Percentiles rank a stretch among this genome's conserved stretches.
phyloP scores from a whole-genome alignment of 768 basidiomycete species.

The Amanita rubescens region DNA sequence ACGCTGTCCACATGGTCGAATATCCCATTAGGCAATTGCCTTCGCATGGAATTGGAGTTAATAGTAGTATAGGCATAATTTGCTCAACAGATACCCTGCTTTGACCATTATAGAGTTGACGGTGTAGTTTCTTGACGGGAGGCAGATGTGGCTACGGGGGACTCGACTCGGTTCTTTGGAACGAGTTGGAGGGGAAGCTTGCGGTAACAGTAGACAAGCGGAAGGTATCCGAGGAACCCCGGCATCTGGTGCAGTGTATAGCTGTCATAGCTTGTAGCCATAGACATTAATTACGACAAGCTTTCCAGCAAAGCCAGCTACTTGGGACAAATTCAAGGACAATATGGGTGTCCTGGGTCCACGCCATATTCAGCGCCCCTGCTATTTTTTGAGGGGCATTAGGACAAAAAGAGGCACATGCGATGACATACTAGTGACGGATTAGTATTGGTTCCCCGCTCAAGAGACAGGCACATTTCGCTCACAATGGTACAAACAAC shows the following conservation, averaged over 20 bases:
- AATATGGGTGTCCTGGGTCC: background rate
- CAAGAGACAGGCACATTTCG: background rate
- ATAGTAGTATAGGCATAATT: background rate
- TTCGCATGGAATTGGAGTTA: conserved; percentile 9
- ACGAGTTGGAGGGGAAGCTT: background rate
- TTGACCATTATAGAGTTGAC: background rate
- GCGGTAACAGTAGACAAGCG: no score
- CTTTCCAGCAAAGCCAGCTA: background rate
- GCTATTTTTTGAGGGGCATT: background rate
- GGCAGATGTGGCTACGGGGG: background rate
- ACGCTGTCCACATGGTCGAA: conserved; percentile 9
- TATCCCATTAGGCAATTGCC: conserved; percentile 7
- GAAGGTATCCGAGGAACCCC: no score
- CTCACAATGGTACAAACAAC: background rate
- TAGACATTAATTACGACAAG: background rate
- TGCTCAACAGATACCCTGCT: conserved; percentile 5
- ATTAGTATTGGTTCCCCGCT: background rate
- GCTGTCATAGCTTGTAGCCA: background rate
- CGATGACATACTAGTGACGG: background rate
- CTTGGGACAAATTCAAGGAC: background rate
- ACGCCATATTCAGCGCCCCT: background rate
- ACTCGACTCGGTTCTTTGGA: background rate
- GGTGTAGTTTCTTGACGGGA: background rate
- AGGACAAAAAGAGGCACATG: background rate
- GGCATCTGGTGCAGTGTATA: background rate